phyloP scores from a whole-genome alignment of 2,329 filamentous ascomycete species.

The Venturia nashicola region DNA sequence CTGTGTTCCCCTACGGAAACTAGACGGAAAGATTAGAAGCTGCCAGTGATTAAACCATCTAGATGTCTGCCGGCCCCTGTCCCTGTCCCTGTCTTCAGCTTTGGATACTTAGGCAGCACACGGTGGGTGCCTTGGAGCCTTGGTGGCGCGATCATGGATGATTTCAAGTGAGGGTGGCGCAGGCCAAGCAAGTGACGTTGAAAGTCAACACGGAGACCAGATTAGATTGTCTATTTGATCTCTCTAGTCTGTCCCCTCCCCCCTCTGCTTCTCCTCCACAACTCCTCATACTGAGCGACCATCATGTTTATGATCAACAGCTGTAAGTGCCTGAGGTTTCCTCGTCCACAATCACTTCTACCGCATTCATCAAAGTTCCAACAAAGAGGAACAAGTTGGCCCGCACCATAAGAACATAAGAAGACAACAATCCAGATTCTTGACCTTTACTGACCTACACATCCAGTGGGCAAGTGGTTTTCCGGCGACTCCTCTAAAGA shows the following conservation, averaged over 20 bases:
- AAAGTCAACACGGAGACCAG: background rate
- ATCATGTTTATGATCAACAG: slow-evolving; percentile 10
- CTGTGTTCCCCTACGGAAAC: too few species aligned
- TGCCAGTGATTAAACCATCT: background rate
- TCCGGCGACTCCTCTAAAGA: slow-evolving; percentile 85
- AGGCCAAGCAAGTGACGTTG: background rate
- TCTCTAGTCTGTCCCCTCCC: background rate
- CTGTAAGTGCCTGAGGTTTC: slow-evolving; percentile 6
- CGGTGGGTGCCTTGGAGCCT: background rate
- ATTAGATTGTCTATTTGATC: background rate
- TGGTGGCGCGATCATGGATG: background rate
- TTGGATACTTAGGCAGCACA: background rate
- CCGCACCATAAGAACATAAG: background rate
- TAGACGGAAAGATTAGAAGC: too few species aligned
- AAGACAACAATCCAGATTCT: background rate
- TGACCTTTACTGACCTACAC: background rate
- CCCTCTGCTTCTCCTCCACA: background rate
- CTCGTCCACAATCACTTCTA: too few species aligned
- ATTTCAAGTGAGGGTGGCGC: too few species aligned
- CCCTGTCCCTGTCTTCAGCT: background rate
- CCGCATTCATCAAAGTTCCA: too few species aligned
- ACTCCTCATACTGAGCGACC: background rate
- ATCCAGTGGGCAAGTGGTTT: slow-evolving; percentile 77
- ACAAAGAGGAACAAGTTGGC: too few species aligned
- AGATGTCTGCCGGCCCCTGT: background rate